Base-by-base conservation (phyloP, 495 filamentous ascomycete species). In the Aspergillus wentii region DNA sequence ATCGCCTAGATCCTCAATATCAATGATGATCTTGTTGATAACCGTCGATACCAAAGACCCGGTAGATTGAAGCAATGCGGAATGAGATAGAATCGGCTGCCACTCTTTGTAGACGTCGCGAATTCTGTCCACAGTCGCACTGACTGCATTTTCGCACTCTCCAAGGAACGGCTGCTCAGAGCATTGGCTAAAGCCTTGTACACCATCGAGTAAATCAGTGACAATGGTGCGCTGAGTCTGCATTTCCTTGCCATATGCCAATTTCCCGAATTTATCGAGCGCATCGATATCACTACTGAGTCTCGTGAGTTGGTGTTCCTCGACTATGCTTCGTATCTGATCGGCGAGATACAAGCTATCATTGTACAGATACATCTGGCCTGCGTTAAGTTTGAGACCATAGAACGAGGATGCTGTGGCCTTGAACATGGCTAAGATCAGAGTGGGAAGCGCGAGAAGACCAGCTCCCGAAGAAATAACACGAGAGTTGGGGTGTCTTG, bases 361-460 rank as follows among this genome's bases (percentile, higher is more conserved):
- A 50, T 99, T 97, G 59, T 97, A 99, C 29, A 95, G 72, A 46
- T 83, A 88, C 86, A 95, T 92, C 50, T 85, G 86, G 4, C 88
- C 88, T 17, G 80, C 76, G 14, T 64, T 59, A 25, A 80, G 69
- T 15, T 71, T 69, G 30, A 72, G 48, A 0, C 71, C 58, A 60
- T 99, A 99, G 54, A 86, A 87, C 8, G 80, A 78, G 3, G 88
- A 79, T 4, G 88, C 84, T 2, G 86, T 80, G 9, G 92, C 89
- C 33, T 94, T 83, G 62, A 90, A 97, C 78, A 94, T 86, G 17
- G 90, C 87, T 16, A 99, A 66, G 14, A 90, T 74, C 20, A 94
- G 75, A 1, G 86, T 86, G 17, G 92, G 91, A 8, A 99, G 65
- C 26, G 79, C 75, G 49, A 89, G 83, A 6, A 99, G 72, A 3